Evolutionary conservation across 768 basidiomycete genomes (phyloP), one percentile per base, ranked within the genome.

Genomic region (Gymnopilus dilepis): DNA sequence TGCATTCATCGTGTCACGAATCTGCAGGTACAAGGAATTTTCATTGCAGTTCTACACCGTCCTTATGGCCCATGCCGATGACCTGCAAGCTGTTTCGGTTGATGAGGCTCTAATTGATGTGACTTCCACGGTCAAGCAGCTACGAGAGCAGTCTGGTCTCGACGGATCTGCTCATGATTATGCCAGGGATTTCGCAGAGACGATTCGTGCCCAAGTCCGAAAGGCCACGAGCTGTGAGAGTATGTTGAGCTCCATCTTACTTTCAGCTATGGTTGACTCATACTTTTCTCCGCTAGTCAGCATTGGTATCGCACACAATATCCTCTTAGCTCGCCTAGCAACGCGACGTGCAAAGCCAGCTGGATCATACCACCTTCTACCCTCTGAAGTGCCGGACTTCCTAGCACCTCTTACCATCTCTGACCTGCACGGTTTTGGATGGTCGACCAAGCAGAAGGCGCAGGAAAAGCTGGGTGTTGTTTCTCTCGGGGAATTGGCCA

Each of bases 51-150:
- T 99, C 73, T 99, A 99, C 74, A 94, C 92, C 4, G 91, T 97
- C 56, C 82, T 99, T 31, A 92, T 98, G 88, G 78, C 84, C 0
- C 87, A 91, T 69, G 93, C 94, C 22, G 94, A 97, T 68, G 94
- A 95, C 66, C 79, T 99, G 2, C 90, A 98, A 76, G 95, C 96
- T 1, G 96, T 98, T 15, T 97, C 95, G 1, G 92, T 99, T 5
- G 97, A 99, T 62, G 97, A 99, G 72, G 97, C 95, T 0, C 82
- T 98, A 22, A 87, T 99, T 61, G 96, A 98, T 59, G 93, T 96
- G 15, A 89, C 92, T 0, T 82, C 76, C 4, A 78, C 82, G 0
- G 82, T 92, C 40, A 79, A 76, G 12, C 81, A 78, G 61, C 71
- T 76, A 38, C 73, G 71, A 50, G 65, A 61, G 21, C 72, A 72